A percentile compares a stretch with the other conserved stretches of the same genome.
Conservation (phyloP, 116 monocot genomes). For the Papilionanthe hybrid region DNA sequence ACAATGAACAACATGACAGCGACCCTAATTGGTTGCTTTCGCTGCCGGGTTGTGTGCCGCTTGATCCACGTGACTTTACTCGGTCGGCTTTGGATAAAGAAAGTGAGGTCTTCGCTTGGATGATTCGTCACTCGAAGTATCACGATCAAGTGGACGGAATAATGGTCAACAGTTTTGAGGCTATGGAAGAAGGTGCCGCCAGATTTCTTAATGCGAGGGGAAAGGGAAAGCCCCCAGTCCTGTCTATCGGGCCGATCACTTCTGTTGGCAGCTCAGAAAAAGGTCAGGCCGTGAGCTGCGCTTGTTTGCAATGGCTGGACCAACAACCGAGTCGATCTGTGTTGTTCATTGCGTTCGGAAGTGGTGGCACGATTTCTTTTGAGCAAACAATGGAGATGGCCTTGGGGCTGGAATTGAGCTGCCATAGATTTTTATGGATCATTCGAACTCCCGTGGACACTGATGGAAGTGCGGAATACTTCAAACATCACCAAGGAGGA, state of each 20-base stretch:
- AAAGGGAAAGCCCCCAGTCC: background rate
- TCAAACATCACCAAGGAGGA: background rate
- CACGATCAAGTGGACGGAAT: background rate
- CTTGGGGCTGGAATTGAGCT: constrained; percentile 16
- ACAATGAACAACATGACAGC: background rate
- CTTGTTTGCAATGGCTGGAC: constrained; percentile 16
- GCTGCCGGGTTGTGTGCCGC: too few species aligned
- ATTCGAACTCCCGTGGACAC: background rate
- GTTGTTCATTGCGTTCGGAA: constrained; percentile 1
- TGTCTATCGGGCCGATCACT: background rate
- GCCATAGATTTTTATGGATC: constrained; percentile 27
- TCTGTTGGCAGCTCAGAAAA: background rate
- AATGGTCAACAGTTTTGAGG: constrained; percentile 5
- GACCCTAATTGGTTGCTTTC: too few species aligned
- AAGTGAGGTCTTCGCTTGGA: background rate
- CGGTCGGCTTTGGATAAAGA: too few species aligned
- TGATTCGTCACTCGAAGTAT: background rate
- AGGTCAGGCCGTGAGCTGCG: too few species aligned
- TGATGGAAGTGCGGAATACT: background rate
- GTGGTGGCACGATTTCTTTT: background rate
- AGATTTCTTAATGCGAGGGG: background rate
- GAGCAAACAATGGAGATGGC: constrained; percentile 11
- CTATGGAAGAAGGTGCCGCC: background rate
- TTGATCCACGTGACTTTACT: too few species aligned
- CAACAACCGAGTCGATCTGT: background rate